Percentiles rank a stretch among this genome's conserved stretches.
Conservation (phyloP, 2,329 filamentous ascomycete genomes). For the Colletotrichum kahawae region DNA sequence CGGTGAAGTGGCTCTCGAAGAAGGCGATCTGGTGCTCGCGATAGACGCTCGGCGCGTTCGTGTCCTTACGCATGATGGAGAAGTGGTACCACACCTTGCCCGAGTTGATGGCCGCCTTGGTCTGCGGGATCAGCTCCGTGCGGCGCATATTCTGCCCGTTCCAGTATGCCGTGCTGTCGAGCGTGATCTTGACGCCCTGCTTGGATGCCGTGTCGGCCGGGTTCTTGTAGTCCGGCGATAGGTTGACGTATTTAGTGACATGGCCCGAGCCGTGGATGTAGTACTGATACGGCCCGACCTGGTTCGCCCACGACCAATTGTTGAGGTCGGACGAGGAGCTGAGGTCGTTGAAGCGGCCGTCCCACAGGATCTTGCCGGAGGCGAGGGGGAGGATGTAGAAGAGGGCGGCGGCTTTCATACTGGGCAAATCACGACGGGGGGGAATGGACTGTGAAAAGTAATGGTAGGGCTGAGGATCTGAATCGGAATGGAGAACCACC, state of each 20-base stretch:
- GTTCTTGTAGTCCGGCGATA: constrained; percentile 67
- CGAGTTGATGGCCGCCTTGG: constrained; percentile 65
- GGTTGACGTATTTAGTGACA: constrained; percentile 65
- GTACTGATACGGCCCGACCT: constrained; percentile 75
- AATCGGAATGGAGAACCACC: background rate
- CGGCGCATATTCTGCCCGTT: constrained; percentile 75
- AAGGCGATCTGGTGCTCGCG: constrained; percentile 71
- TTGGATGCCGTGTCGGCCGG: constrained; percentile 64
- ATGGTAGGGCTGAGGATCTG: background rate
- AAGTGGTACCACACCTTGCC: constrained; percentile 77
- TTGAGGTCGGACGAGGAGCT: constrained; percentile 58
- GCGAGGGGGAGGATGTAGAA: background rate
- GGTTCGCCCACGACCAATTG: constrained; percentile 70
- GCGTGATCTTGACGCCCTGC: constrained; percentile 72
- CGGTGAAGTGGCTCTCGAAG: constrained; percentile 76
- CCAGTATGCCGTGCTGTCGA: constrained; percentile 69
- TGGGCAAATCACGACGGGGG: background rate
- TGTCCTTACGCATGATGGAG: constrained; percentile 62
- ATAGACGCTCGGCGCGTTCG: constrained; percentile 64
- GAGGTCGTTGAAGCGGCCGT: constrained; percentile 69
- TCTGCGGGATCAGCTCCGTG: constrained; percentile 77
- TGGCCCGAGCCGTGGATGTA: constrained; percentile 71
- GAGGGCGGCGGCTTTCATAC: constrained; percentile 5
- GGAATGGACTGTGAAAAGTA: background rate
- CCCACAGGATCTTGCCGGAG: constrained; percentile 55